phyloP scores from a whole-genome alignment of 768 basidiomycete genomes.

The Mrakia gelida region DNA sequence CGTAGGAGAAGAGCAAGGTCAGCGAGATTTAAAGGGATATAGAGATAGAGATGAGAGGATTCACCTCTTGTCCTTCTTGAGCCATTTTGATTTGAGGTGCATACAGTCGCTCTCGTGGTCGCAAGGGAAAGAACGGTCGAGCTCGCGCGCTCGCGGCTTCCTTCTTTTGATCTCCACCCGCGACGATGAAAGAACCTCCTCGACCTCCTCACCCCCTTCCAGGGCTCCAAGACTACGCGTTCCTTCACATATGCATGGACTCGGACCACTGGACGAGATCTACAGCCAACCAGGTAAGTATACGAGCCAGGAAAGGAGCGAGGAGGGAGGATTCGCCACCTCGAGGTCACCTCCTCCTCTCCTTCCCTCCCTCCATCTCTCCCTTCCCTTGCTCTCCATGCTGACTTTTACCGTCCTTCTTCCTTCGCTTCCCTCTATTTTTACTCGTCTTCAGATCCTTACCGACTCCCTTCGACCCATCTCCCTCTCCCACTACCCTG shows the following conservation, averaged over 20 bases:
- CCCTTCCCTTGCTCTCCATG: background rate
- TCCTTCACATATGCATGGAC: background rate
- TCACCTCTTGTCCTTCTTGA: conserved; percentile 7
- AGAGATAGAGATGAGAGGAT: no score
- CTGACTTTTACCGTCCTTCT: background rate
- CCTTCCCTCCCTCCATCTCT: background rate
- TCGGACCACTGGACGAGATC: background rate
- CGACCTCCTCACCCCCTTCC: background rate
- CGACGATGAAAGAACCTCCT: no score
- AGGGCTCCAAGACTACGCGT: background rate
- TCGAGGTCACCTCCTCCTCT: background rate
- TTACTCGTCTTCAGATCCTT: background rate
- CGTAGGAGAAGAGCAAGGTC: conserved; percentile 21
- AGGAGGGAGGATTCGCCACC: background rate
- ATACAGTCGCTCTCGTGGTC: background rate
- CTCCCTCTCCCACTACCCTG: conserved; percentile 1
- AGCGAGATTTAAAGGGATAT: background rate
- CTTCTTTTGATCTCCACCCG: no score
- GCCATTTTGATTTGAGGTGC: background rate
- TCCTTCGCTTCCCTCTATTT: background rate
- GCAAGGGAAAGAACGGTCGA: no score
- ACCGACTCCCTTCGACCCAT: background rate
- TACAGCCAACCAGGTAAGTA: background rate
- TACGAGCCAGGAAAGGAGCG: background rate
- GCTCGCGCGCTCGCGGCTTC: no score